Base-by-base conservation (phyloP, 2,329 filamentous ascomycete species). In the Apiospora pterosperma region DNA sequence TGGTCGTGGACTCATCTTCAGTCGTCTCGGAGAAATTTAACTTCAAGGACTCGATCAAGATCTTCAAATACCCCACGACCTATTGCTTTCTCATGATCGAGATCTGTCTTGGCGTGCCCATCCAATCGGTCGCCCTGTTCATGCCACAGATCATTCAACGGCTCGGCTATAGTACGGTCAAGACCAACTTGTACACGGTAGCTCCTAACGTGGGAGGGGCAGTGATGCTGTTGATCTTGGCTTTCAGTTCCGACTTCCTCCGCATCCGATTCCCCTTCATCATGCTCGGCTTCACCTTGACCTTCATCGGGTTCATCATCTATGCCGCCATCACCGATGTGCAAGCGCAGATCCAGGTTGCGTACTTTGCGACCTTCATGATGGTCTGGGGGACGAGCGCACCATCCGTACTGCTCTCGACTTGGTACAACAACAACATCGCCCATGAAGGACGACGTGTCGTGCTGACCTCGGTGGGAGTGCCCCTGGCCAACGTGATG, bases 401-500 rank as follows among this genome's bases (percentile, higher is more conserved):
- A 0, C 91, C 92, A 0, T 91, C 87, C 0, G 90, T 93, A 10
- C 80, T 94, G 19, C 80, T 89, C 19, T 75, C 73, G 52, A 76
- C 76, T 69, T 90, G 88, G 89, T 93, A 93, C 78, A 93, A 92
- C 78, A 94, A 94, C 80, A 94, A 95, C 74, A 85, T 93, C 64
- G 90, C 91, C 0, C 85, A 94, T 71, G 92, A 94, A 76, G 89
- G 89, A 64, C 86, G 88, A 39, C 88, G 91, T 59, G 83, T 92
- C 6, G 82, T 89, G 0, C 80, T 93, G 14, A 93, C 91, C 0
- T 89, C 87, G 34, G 84, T 93, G n/a, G 90, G 88, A 28, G 90
- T 94, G 0, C 91, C 91, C 0, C 75, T 92, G 7, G 91, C 91
- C 4, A 94, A 94, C 69, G 74, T 93, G 39, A 93, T 93, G 88